A percentile compares a stretch with the other conserved stretches of the same genome.
These are phyloP conservation scores for Volvariella volvacea DNA, from an alignment of 1,284 basidiomycete genomes.

Conservation along the genomic window DNA sequence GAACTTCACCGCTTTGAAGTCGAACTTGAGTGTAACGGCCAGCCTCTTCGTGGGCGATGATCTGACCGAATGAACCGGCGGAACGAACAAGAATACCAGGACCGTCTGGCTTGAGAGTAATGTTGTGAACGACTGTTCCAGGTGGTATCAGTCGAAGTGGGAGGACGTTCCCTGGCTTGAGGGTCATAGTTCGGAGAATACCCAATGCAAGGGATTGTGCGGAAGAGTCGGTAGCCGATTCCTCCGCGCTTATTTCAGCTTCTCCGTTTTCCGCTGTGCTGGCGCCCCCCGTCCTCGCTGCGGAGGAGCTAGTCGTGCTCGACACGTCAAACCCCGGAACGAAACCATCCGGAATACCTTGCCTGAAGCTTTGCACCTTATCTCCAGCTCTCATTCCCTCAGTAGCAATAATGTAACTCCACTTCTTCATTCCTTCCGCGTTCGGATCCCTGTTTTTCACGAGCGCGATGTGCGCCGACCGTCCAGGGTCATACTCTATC, in stretches of 20 bases:
- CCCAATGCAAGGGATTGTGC: slow-evolving; percentile 74
- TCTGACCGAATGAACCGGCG: slow-evolving; percentile 82
- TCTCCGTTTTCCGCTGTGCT: slow-evolving; percentile 8
- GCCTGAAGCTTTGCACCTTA: slow-evolving; percentile 81
- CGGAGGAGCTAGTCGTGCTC: slow-evolving; percentile 16
- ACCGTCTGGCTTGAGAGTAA: slow-evolving; percentile 74
- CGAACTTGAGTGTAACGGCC: slow-evolving; percentile 79
- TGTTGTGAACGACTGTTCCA: slow-evolving; percentile 86
- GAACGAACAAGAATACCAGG: slow-evolving; percentile 83
- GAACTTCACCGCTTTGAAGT: slow-evolving; percentile 90
- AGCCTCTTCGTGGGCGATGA: slow-evolving; percentile 69
- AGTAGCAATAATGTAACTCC: slow-evolving; percentile 89
- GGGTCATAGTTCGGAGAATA: slow-evolving; percentile 77
- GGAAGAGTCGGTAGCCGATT: slow-evolving; percentile 20
- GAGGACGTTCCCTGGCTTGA: slow-evolving; percentile 92
- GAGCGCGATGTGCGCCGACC: slow-evolving; percentile 92
- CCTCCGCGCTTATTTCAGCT: slow-evolving; percentile 10
- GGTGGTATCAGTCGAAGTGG: slow-evolving; percentile 89
- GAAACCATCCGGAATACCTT: slow-evolving; percentile 73
- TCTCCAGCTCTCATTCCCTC: slow-evolving; percentile 88
- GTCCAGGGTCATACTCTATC: slow-evolving; percentile 95
- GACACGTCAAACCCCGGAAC: slow-evolving; percentile 54
- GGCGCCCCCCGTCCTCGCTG: slow-evolving; percentile 7
- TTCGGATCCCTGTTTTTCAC: slow-evolving; percentile 54
- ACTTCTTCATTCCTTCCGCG: slow-evolving; percentile 42